Base-by-base conservation (phyloP, 2,329 filamentous ascomycete species). In the Pseudophaeomoniella oleicola region DNA sequence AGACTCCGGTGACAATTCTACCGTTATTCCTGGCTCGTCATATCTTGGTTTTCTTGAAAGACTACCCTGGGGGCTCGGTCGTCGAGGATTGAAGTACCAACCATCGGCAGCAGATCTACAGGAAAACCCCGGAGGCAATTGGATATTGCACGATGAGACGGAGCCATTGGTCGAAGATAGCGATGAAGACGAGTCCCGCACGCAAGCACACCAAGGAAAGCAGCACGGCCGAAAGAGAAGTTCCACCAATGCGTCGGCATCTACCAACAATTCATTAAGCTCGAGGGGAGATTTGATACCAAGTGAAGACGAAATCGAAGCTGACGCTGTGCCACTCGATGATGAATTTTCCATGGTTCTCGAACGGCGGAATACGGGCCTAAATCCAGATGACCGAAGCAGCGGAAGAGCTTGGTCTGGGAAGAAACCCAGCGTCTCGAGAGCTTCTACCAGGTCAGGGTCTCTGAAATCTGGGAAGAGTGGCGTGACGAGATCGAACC, bases 231-330 rank as follows among this genome's bases (percentile, higher is more conserved):
- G 79, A 45, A 71, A 78, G 44, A 71, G 87, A 35, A 93, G 87
- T 56, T 75, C 75, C 33, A 94, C 87, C 1, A 72, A 75, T 11
- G 79, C 75, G 3, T 93, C 85, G 10, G 79, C 80, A 30, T 79
- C 79, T 44, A 94, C 87, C 1, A 81, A 76, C 17, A 86, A 88
- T 53, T 94, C 87, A 4, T 76, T 81, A 44, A 81, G 87, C 49
- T 94, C 86, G 9, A 69, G 88, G 33, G 86, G 86, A 2, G 88
- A 96, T 58, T 64, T 96, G 10, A 90, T 94, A 46, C 85, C 85
- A 0, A 94, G 86, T 49, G 86, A 93, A 50, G 85, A 87, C 37
- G 85, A 92, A 44, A n/a, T n/a, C n/a, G n/a, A n/a, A n/a, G 87
- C 93, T 54, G 88, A 96, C 57, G 88, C 88, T 1, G 75, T 94